Evolutionary conservation across 306 rosid species (phyloP).

Genomic region (Cicer yamashitae): DNA sequence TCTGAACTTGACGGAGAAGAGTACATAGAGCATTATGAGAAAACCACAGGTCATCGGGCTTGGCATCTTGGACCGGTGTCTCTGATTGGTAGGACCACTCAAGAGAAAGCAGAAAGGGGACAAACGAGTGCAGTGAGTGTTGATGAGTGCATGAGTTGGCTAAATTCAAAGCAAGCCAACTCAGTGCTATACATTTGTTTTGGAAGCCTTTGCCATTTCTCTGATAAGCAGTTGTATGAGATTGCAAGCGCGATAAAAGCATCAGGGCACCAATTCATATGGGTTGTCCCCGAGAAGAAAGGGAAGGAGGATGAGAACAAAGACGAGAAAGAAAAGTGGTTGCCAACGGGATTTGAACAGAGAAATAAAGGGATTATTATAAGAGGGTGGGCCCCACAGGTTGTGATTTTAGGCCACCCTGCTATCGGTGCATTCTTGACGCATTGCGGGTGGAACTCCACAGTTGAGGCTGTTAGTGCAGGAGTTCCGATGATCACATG

Average conservation of each 20-base stretch:
- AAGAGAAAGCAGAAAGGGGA: conserved; percentile 39
- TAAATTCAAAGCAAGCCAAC: conserved; percentile 23
- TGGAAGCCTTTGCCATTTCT: conserved; percentile 28
- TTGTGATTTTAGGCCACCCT: conserved; percentile 9
- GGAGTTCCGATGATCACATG: conserved; percentile 49
- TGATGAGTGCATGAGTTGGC: conserved; percentile 38
- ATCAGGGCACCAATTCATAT: conserved; percentile 4
- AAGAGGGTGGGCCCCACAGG: conserved; percentile 47
- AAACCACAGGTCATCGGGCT: conserved; percentile 5
- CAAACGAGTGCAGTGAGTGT: conserved; percentile 12
- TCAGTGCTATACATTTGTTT: conserved; percentile 45
- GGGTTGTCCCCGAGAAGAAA: conserved; percentile 44
- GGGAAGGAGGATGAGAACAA: conserved; percentile 29
- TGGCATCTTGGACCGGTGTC: conserved; percentile 52
- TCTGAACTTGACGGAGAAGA: conserved; percentile 44
- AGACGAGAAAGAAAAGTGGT: conserved; percentile 25
- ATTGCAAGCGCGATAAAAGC: conserved; percentile 40
- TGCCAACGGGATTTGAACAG: conserved; percentile 40
- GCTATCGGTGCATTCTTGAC: conserved; percentile 32
- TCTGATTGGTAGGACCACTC: background rate
- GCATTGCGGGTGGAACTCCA: conserved; percentile 47
- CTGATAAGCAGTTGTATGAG: conserved; percentile 41
- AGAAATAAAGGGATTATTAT: conserved; percentile 36
- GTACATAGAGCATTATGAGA: conserved; percentile 42
- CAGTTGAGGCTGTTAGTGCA: conserved; percentile 3